Percentiles rank a stretch among this genome's conserved stretches.
phyloP scores from a whole-genome alignment of 2,329 filamentous ascomycete species.

The Verticillium longisporum region DNA sequence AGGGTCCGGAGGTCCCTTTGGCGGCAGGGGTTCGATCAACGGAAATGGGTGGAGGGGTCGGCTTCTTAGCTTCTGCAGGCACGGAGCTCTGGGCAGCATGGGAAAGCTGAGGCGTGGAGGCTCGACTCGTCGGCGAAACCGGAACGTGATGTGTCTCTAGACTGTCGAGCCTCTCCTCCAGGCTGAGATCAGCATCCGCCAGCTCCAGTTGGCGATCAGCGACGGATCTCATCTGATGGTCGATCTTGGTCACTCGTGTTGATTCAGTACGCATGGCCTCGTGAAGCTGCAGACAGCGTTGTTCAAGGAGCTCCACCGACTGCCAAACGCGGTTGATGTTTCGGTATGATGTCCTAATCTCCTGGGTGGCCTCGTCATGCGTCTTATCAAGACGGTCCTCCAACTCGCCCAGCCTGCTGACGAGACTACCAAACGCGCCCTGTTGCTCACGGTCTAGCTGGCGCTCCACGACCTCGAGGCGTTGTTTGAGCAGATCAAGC shows the following conservation, averaged over 20 bases:
- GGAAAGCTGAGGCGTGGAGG: not conserved
- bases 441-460: slow-evolving; percentile 29
- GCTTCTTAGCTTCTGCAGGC: not conserved
- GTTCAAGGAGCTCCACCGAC: slow-evolving; percentile 38
- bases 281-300: slow-evolving; percentile 25
- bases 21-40: not conserved
- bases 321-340: slow-evolving; percentile 49
- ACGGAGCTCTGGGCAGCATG: not conserved
- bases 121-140: not conserved
- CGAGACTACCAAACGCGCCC: slow-evolving; percentile 28
- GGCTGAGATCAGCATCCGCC: slow-evolving; percentile 39
- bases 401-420: slow-evolving; percentile 39
- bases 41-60: not conserved
- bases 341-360: slow-evolving; percentile 47
- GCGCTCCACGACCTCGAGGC: slow-evolving; percentile 35
- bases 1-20: slow-evolving; percentile 23
- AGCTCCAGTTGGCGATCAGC: slow-evolving; percentile 42
- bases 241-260: slow-evolving; percentile 31
- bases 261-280: slow-evolving; percentile 30
- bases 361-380: slow-evolving; percentile 41
- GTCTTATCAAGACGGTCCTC: slow-evolving; percentile 49
- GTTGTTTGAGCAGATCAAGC: slow-evolving; percentile 40
- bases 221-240: slow-evolving; percentile 36
- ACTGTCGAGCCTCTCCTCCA: slow-evolving; percentile 49
- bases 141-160: slow-evolving; percentile 27